Evolutionary conservation across 108 stramenopile species (phyloP).

Genomic region (Hondaea fermentalgiana): DNA sequence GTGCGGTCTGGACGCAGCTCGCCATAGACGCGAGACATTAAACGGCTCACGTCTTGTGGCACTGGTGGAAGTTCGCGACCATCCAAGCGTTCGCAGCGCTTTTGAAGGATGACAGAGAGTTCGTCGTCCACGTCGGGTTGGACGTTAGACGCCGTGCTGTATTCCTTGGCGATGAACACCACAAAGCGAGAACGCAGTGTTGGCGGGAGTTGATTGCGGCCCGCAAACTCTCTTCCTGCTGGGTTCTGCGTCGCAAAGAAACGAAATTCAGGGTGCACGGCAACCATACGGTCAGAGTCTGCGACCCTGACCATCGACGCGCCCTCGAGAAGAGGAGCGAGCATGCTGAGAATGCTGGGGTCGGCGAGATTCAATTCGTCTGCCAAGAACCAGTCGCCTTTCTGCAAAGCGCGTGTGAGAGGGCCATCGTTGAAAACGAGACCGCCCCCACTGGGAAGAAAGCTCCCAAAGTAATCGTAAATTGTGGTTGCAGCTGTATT

Average conservation of each 20-base stretch:
- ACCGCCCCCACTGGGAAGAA: not conserved
- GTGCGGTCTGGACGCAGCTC: not conserved
- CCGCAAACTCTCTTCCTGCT: not conserved
- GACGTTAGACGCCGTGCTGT: not conserved
- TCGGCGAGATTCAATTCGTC: slow-evolving; percentile 22
- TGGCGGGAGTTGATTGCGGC: not conserved
- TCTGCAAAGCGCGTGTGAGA: not conserved
- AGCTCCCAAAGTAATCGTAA: slow-evolving; percentile 12
- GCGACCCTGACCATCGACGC: not conserved
- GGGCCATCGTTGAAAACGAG: slow-evolving; percentile 11
- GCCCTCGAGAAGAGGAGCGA: not conserved
- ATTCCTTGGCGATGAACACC: not conserved
- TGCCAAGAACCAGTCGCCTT: not conserved
- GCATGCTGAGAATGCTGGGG: not conserved
- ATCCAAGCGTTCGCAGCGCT: not conserved
- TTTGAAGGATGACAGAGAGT: not conserved
- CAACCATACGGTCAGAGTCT: not conserved
- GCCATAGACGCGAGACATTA: not conserved
- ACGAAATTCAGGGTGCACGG: not conserved
- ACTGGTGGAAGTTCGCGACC: not conserved
- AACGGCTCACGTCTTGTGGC: not conserved
- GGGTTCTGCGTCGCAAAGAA: slow-evolving; percentile 19
- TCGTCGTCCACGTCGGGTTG: not conserved
- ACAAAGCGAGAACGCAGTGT: not conserved
- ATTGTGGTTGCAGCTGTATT: not conserved